phyloP scores from a whole-genome alignment of 768 basidiomycete species.

The Podaxis sp. region DNA sequence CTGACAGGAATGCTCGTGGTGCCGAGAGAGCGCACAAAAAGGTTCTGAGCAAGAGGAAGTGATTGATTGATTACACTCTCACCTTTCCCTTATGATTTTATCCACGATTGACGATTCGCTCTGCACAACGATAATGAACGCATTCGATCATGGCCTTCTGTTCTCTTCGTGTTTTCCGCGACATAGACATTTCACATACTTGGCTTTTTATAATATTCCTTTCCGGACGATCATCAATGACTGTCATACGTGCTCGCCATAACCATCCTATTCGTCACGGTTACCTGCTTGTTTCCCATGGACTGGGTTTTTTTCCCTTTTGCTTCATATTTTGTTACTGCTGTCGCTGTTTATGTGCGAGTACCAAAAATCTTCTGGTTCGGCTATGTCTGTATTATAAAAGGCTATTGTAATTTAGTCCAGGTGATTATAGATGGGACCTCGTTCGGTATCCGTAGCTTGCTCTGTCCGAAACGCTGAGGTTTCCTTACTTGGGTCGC shows the following conservation, averaged over 20 bases:
- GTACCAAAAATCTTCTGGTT: neutral
- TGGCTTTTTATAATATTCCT: neutral
- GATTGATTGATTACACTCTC: neutral
- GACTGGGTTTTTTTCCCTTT: neutral
- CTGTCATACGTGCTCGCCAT: neutral
- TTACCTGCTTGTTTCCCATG: neutral
- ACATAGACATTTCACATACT: neutral
- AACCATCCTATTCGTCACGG: neutral
- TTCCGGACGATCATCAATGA: neutral
- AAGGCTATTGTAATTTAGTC: slow-evolving; percentile 1
- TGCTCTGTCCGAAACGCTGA: neutral
- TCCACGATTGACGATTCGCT: slow-evolving; percentile 1
- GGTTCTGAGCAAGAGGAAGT: slow-evolving; percentile 44
- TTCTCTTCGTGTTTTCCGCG: neutral
- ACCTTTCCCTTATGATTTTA: neutral
- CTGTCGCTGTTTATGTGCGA: neutral
- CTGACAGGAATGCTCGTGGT: slow-evolving; percentile 13
- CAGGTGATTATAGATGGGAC: neutral
- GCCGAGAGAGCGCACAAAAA: slow-evolving; percentile 33
- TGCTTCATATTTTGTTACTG: neutral
- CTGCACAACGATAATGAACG: neutral
- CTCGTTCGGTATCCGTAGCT: neutral
- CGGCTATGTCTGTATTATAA: neutral
- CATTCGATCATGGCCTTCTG: neutral
- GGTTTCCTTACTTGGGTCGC: neutral